Conservation (phyloP, 73 alveolate genomes). For the Symbiodinium natans region DNA sequence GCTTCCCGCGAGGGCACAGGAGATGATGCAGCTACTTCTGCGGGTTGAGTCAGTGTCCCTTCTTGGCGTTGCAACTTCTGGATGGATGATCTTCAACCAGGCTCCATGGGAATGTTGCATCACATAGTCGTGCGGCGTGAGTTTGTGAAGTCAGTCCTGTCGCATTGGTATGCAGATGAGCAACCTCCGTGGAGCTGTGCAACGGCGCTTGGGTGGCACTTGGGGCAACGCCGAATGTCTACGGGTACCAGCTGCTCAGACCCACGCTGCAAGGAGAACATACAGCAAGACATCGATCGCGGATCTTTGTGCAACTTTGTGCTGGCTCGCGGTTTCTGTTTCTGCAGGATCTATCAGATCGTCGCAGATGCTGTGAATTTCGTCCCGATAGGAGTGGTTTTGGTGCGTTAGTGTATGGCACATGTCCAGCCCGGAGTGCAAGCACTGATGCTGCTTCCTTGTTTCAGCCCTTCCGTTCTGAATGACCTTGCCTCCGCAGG, state of each 20-base stretch:
- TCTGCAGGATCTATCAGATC: constrained; percentile 32
- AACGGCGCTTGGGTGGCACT: constrained; percentile 2
- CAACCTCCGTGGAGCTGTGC: constrained; percentile 17
- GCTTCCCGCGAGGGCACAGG: constrained; percentile 62
- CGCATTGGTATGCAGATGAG: constrained; percentile 24
- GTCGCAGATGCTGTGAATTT: constrained; percentile 25
- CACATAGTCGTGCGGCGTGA: neutral
- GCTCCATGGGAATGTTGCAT: too few species aligned
- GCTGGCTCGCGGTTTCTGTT: neutral
- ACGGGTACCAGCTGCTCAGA: constrained; percentile 6
- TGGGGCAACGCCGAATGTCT: constrained; percentile 16
- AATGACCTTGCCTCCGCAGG: neutral
- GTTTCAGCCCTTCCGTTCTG: too few species aligned
- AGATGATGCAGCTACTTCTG: constrained; percentile 16
- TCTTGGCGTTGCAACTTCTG: constrained; percentile 29
- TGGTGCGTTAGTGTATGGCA: too few species aligned
- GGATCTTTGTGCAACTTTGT: too few species aligned
- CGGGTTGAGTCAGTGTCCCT: neutral
- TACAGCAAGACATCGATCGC: too few species aligned
- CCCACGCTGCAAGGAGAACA: constrained; percentile 14
- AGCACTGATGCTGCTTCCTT: too few species aligned
- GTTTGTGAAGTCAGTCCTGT: neutral
- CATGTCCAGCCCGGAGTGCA: too few species aligned
- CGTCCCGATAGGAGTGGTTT: constrained; percentile 26
- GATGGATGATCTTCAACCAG: constrained; percentile 81